Evolutionary conservation across 2,329 filamentous ascomycete genomes (phyloP).

Genomic region (Colletotrichum cuscutae): DNA sequence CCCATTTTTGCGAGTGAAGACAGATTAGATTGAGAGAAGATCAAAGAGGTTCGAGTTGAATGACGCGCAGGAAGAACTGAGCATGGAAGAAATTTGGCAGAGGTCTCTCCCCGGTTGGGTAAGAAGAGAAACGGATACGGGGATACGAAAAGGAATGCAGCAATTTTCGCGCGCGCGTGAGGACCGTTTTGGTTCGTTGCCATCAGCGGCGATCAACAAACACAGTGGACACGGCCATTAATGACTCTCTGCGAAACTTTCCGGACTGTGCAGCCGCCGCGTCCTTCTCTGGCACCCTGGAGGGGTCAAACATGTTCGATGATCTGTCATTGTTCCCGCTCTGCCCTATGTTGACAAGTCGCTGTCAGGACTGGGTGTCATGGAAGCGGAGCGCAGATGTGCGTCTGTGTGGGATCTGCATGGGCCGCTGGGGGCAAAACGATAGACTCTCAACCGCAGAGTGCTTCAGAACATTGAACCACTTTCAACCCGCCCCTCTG

Average conservation of each 20-base stretch:
- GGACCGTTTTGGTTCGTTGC: neutral
- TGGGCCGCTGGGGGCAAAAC: conserved; percentile 3
- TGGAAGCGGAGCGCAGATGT: neutral
- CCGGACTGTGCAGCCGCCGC: neutral
- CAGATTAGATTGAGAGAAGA: neutral
- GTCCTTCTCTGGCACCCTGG: neutral
- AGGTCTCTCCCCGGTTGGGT: neutral
- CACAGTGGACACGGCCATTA: neutral
- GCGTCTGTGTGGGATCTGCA: conserved; percentile 2
- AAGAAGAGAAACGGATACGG: conserved; percentile 2
- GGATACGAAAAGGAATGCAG: neutral
- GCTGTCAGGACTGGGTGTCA: neutral
- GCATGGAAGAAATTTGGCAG: neutral
- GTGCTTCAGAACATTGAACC: conserved; percentile 12
- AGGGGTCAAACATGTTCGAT: conserved; percentile 7
- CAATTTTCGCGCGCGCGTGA: neutral
- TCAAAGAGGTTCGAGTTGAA: too few relatives aligned
- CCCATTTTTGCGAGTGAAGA: neutral
- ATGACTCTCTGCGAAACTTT: conserved; percentile 27
- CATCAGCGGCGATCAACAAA: neutral
- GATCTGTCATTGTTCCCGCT: conserved; percentile 1
- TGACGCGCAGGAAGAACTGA: neutral
- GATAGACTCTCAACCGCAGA: conserved; percentile 2
- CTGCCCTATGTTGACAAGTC: neutral
- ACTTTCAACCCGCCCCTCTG: neutral